Evolutionary conservation across 78 protist species (phyloP).

Genomic region (Dictyostelium firmibasis): DNA sequence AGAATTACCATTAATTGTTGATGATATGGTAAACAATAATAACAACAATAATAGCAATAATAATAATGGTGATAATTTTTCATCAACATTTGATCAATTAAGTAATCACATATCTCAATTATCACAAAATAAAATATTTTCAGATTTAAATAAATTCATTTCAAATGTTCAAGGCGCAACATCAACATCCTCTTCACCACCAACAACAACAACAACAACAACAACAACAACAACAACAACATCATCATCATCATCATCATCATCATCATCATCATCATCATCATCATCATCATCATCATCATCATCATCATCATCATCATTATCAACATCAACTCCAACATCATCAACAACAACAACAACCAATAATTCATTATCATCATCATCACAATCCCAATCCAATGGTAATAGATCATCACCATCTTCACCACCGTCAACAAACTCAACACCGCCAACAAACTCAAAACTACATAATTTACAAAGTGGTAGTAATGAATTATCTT

Average conservation of each 20-base stretch:
- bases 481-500: background rate
- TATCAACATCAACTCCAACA: background rate
- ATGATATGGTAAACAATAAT: background rate
- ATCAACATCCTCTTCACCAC: background rate
- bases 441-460: background rate
- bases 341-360: background rate
- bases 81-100: constrained; percentile 40
- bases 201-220: background rate
- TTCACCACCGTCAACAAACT: background rate
- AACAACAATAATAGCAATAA: background rate
- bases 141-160: constrained; percentile 6
- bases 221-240: background rate
- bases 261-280: background rate
- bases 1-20: background rate
- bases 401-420: background rate
- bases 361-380: background rate
- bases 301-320: background rate
- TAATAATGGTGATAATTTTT: background rate
- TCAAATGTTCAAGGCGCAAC: background rate
- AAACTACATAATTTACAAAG: background rate
- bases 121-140: constrained; percentile 30
- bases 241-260: background rate
- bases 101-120: background rate
- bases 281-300: background rate
- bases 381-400: background rate